Evolutionary conservation across 768 basidiomycete genomes (phyloP).

Genomic region (Lentinus brumalis): DNA sequence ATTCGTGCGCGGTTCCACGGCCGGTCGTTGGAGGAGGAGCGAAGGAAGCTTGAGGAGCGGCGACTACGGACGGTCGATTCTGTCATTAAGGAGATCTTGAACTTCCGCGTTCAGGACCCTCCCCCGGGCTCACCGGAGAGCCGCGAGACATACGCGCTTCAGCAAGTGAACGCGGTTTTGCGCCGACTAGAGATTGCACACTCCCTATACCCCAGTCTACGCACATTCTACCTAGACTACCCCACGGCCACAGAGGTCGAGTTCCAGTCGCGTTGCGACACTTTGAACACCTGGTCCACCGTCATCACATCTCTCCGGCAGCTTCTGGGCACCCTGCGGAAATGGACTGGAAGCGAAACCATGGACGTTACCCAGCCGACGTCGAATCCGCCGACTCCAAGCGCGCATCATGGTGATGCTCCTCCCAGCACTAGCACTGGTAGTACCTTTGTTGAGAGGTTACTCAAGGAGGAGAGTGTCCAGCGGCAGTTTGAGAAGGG

Average conservation of each 20-base stretch:
- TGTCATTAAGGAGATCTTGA: slow-evolving; percentile 80
- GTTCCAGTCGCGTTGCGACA: slow-evolving; percentile 85
- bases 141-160: slow-evolving; percentile 48
- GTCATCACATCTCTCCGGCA: slow-evolving; percentile 82
- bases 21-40: slow-evolving; percentile 80
- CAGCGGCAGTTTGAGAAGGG: slow-evolving; percentile 93
- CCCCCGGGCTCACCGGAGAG: slow-evolving; percentile 38
- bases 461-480: slow-evolving; percentile 96
- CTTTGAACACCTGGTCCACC: slow-evolving; percentile 91
- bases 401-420: slow-evolving; percentile 18
- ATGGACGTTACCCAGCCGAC: slow-evolving; percentile 86
- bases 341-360: slow-evolving; percentile 93
- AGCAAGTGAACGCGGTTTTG: slow-evolving; percentile 66
- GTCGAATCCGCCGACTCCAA: slow-evolving; percentile 52
- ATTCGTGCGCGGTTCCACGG: slow-evolving; percentile 86
- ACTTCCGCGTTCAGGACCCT: slow-evolving; percentile 63
- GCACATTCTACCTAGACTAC: slow-evolving; percentile 79
- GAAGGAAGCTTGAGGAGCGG: slow-evolving; percentile 78
- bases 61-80: slow-evolving; percentile 78
- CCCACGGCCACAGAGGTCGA: slow-evolving; percentile 61
- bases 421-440: slow-evolving; percentile 67
- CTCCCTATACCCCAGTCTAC: slow-evolving; percentile 83
- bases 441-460: slow-evolving; percentile 88
- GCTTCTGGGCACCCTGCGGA: slow-evolving; percentile 77
- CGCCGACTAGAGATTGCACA: slow-evolving; percentile 79